phyloP scores from a whole-genome alignment of 2,329 filamentous ascomycete species.

The Bipolaris zeicola region DNA sequence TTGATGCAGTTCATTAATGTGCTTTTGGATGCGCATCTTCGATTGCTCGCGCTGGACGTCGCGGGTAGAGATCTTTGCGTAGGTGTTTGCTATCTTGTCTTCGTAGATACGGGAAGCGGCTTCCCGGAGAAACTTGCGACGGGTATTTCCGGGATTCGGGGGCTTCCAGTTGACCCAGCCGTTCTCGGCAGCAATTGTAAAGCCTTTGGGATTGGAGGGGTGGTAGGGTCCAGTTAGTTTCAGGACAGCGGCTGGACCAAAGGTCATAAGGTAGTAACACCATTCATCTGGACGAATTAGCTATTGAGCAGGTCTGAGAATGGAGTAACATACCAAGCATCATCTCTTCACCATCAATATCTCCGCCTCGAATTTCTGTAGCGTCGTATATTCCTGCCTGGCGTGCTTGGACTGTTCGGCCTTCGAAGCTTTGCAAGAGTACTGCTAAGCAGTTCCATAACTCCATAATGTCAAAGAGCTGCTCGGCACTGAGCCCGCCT shows the following conservation, averaged over 20 bases:
- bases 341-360: constrained; percentile 58
- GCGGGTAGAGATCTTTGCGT: constrained; percentile 41
- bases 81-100: constrained; percentile 52
- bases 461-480: constrained; percentile 69
- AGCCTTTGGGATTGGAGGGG: constrained; percentile 52
- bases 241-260: constrained; percentile 63
- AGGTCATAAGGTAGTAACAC: constrained; percentile 64
- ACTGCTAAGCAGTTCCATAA: constrained; percentile 66
- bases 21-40: constrained; percentile 51
- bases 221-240: constrained; percentile 53
- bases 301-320: neutral
- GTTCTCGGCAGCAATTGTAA: constrained; percentile 58
- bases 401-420: constrained; percentile 60
- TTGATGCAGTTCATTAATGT: constrained; percentile 52
- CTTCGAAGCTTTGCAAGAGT: constrained; percentile 62
- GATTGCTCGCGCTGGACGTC: constrained; percentile 48
- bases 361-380: constrained; percentile 53
- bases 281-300: constrained; percentile 59
- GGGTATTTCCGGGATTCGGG: constrained; percentile 53
- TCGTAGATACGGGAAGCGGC: constrained; percentile 66
- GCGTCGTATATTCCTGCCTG: constrained; percentile 61
- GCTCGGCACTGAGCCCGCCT: constrained; percentile 58
- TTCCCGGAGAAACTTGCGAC: constrained; percentile 64
- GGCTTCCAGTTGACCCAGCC: constrained; percentile 64
- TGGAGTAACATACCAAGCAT: constrained; percentile 54